Evolutionary conservation across 139 green algal genomes (phyloP).

Genomic region (Pseudopediastrum boryanum): DNA sequence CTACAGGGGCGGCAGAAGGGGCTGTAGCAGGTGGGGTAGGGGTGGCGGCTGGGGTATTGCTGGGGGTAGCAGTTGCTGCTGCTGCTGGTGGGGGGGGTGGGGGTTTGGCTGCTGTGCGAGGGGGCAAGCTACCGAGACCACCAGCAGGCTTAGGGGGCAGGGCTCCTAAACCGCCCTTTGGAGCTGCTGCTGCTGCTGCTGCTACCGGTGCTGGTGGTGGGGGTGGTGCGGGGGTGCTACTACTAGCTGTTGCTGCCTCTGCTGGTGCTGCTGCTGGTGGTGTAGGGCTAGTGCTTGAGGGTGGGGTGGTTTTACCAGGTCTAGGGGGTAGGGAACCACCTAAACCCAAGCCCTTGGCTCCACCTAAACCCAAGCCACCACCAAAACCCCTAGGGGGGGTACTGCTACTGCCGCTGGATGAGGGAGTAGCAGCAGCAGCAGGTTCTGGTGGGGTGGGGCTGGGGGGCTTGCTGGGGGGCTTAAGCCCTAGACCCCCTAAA

Average conservation of each 20-base stretch:
- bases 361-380: no score
- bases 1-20: neutral
- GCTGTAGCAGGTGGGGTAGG: neutral
- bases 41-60: neutral
- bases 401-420: no score
- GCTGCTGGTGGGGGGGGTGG: neutral
- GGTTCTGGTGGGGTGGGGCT: no score
- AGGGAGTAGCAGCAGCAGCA: no score
- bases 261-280: constrained; percentile 2
- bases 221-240: neutral
- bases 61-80: neutral
- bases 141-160: constrained; percentile 14
- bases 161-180: neutral
- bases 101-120: constrained; percentile 15
- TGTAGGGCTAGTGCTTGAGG: no score
- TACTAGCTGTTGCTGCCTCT: neutral
- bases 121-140: neutral
- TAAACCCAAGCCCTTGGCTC: no score
- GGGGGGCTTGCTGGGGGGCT: no score
- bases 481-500: no score
- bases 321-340: no score
- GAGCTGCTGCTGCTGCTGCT: neutral
- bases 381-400: no score
- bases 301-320: no score
- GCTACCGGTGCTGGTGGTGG: neutral